A percentile compares a stretch with the other conserved stretches of the same genome.
phyloP scores from a whole-genome alignment of 2,329 filamentous ascomycete species.

The Fusarium zealandicum region DNA sequence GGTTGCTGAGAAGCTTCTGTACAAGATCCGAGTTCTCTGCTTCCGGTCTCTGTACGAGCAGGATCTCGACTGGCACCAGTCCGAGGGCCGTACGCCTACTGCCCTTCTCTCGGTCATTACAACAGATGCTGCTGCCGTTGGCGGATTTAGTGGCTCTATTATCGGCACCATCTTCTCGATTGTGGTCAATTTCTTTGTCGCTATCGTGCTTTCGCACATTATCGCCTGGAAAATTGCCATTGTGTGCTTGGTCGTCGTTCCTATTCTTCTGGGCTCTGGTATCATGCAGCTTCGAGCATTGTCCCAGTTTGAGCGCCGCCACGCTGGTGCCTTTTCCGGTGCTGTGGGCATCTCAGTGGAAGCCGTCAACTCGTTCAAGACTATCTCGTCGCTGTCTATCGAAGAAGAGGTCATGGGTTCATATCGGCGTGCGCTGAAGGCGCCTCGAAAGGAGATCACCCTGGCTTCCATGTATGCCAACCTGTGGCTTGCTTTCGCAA shows the following conservation, averaged over 20 bases:
- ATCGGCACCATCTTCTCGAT: conserved; percentile 74
- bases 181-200: conserved; percentile 70
- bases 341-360: conserved; percentile 72
- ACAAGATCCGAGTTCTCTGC: conserved; percentile 67
- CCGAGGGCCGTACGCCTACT: conserved; percentile 66
- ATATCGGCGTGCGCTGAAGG: conserved; percentile 60
- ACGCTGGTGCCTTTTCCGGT: conserved; percentile 69
- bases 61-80: conserved; percentile 75
- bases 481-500: conserved; percentile 66
- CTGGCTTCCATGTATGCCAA: conserved; percentile 60
- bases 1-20: conserved; percentile 68
- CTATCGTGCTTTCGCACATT: conserved; percentile 73
- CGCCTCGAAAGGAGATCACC: conserved; percentile 62
- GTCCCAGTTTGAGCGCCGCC: conserved; percentile 66
- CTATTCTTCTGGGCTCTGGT: conserved; percentile 72
- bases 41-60: conserved; percentile 71
- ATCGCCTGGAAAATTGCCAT: conserved; percentile 80
- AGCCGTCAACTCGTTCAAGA: conserved; percentile 70
- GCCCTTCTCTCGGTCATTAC: conserved; percentile 72
- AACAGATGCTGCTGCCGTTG: conserved; percentile 70
- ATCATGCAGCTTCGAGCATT: conserved; percentile 72
- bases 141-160: conserved; percentile 73
- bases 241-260: conserved; percentile 73
- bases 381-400: conserved; percentile 62
- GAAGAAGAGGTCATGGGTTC: conserved; percentile 60